Base-by-base conservation (phyloP, 768 basidiomycete genomes). In the Amanita subjunquillea region DNA sequence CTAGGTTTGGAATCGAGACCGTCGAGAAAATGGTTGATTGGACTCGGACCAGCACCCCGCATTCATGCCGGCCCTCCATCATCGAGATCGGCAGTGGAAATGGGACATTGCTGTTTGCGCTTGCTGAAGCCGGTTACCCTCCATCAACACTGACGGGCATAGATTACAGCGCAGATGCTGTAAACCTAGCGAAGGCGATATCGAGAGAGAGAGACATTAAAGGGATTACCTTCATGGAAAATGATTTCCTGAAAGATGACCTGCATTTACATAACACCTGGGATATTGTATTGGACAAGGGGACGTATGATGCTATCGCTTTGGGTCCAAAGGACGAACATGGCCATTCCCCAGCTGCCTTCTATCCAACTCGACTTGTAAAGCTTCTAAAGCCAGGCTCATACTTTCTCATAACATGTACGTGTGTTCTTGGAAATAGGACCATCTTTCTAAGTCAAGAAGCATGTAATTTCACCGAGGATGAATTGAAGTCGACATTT, bases 401-500 rank as follows among this genome's bases (percentile, higher is more conserved):
- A 6, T 66, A 71, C 60, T 88, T 91, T 61, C 69, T 92, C 32
- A 87, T 91, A 41, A 91, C 89, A 34, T 91, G 90, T 89, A 59
- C 59, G 83, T 68, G 4, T 2, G 17, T 27, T 34, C 13, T 22
- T 8, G 10, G 6, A 17, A 17, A 22, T 22, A 23, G 10, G 44
- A 37, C 22, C 34, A 13, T 37, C 47, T 40, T 34, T 36, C 30
- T 30, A 22, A n/a, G 29, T 13, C 25, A 40, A 43, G 2, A 55
- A 83, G 85, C 90, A 2, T 92, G 90, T 60, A 91, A 91, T 62
- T 91, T 90, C 58, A 92, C 90, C 0, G 83, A 87, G 57, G 78
- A 82, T 0, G 90, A 92, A 60, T 61, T 91, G 34, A 76, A 72
- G 58, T 60, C 67, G 3, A 74, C 60, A 48, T 87, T 91, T 58